These are phyloP conservation scores for Monosporascus sp. DNA, from an alignment of 2,329 filamentous ascomycete genomes.

Conservation along the genomic window DNA sequence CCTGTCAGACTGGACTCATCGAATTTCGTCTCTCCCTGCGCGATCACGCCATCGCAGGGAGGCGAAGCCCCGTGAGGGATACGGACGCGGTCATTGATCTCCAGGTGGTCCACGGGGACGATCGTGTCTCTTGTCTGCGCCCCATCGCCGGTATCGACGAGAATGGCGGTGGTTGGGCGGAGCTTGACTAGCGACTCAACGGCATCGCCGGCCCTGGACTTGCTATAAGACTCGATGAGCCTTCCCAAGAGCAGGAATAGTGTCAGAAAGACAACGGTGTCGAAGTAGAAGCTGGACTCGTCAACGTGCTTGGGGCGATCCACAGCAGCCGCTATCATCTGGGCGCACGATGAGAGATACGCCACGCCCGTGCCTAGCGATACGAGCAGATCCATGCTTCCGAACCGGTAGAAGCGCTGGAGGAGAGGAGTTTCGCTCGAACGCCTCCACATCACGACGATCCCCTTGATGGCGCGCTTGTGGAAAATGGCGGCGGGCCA, in stretches of 20 bases:
- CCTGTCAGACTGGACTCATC: constrained; percentile 89
- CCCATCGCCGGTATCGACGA: constrained; percentile 48
- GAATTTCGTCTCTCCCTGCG: constrained; percentile 61
- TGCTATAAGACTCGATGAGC: constrained; percentile 85
- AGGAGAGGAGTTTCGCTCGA: constrained; percentile 68
- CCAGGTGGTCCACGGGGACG: constrained; percentile 63
- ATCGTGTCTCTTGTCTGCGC: constrained; percentile 33
- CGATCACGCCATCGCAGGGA: constrained; percentile 71
- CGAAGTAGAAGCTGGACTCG: constrained; percentile 69
- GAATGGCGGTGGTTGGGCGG: constrained; percentile 68
- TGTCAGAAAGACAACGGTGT: constrained; percentile 87
- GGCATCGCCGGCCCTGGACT: constrained; percentile 82
- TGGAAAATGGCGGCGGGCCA: constrained; percentile 85
- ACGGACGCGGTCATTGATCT: constrained; percentile 68
- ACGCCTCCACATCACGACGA: constrained; percentile 70
- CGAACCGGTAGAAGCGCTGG: constrained; percentile 82
- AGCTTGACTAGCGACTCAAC: constrained; percentile 74
- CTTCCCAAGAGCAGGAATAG: constrained; percentile 74
- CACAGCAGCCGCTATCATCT: constrained; percentile 63
- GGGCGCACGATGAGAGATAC: constrained; percentile 74
- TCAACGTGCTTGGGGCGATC: constrained; percentile 32
- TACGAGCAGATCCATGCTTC: constrained; percentile 94
- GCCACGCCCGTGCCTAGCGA: constrained; percentile 84
- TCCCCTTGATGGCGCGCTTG: constrained; percentile 69
- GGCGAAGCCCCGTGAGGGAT: constrained; percentile 78